Percentiles rank a stretch among this genome's conserved stretches.
Conservation (phyloP, 345 rosid genomes). For the Eucalyptus microcorys region DNA sequence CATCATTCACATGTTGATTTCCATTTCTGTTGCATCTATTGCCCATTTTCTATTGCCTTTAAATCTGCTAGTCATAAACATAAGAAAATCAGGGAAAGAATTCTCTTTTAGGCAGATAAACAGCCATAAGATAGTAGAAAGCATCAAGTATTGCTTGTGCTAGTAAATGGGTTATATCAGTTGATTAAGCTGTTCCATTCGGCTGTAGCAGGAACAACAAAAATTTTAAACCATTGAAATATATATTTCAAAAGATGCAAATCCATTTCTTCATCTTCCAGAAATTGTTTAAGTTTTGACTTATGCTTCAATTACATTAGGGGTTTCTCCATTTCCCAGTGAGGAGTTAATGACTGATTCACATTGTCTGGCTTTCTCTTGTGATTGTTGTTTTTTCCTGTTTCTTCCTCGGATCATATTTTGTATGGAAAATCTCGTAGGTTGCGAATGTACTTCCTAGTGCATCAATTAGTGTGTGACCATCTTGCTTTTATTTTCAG, state of each 20-base stretch:
- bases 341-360: neutral
- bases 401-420: neutral
- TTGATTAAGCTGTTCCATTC: neutral
- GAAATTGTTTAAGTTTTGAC: neutral
- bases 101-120: neutral
- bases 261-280: neutral
- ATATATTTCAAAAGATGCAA: neutral
- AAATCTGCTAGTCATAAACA: neutral
- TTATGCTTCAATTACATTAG: neutral
- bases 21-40: neutral
- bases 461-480: neutral
- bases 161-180: neutral
- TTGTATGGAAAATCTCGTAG: neutral
- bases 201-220: neutral
- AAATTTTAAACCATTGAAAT: neutral
- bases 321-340: neutral
- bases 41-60: neutral
- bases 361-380: neutral
- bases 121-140: neutral
- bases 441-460: neutral
- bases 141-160: neutral
- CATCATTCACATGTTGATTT: neutral
- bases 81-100: neutral
- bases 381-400: neutral
- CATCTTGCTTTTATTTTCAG: conserved; percentile 36